These are phyloP conservation scores for Yamadazyma phyllophila DNA, from an alignment of 805 yeast species.

Conservation along the genomic window DNA sequence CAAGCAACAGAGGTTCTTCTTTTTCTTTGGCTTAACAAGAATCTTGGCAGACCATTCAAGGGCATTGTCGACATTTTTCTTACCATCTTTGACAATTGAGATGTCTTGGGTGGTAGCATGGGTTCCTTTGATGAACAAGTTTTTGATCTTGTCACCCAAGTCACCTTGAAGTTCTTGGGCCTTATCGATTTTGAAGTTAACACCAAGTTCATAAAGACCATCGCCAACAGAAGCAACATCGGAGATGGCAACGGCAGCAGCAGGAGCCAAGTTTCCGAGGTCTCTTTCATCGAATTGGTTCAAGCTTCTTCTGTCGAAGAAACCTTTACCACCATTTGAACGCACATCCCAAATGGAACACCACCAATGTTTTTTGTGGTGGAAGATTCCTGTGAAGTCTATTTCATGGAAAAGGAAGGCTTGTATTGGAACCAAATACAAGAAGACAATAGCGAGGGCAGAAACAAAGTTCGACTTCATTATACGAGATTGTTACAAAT, in stretches of 20 bases:
- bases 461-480: constrained; percentile 3
- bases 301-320: neutral
- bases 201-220: constrained; percentile 18
- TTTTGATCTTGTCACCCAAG: constrained; percentile 17
- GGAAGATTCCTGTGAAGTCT: neutral
- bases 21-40: constrained; percentile 18
- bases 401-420: constrained; percentile 7
- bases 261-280: constrained; percentile 14
- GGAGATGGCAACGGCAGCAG: constrained; percentile 24
- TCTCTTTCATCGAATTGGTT: constrained; percentile 1
- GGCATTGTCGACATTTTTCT: constrained; percentile 13
- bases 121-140: constrained; percentile 20
- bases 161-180: constrained; percentile 15
- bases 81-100: constrained; percentile 10
- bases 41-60: constrained; percentile 23
- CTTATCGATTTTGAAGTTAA: constrained; percentile 23
- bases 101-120: constrained; percentile 15
- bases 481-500: neutral
- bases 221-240: constrained; percentile 19
- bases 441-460: constrained; percentile 8
- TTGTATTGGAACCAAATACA: constrained; percentile 2
- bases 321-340: constrained; percentile 1
- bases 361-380: neutral
- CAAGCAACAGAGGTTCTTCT: constrained; percentile 21
- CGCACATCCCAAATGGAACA: neutral